Evolutionary conservation across 495 filamentous ascomycete genomes (phyloP).

Genomic region (Xylaria curta): DNA sequence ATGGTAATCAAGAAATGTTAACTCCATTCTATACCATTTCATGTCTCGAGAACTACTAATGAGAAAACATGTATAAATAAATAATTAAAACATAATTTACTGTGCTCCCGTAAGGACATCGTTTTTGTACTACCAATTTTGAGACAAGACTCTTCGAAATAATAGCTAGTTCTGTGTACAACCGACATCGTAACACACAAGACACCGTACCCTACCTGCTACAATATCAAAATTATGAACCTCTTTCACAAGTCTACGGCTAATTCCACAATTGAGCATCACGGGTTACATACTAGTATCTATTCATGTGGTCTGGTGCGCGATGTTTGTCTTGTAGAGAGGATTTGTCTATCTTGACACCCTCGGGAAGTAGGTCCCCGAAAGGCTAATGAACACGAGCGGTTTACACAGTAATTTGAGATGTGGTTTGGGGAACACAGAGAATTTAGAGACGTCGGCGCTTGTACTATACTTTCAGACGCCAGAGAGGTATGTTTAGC

Average conservation of each 20-base stretch:
- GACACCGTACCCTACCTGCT: neutral
- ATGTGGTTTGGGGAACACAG: neutral
- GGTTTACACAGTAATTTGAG: neutral
- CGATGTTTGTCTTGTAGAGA: neutral
- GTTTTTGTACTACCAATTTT: neutral
- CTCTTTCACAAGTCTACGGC: neutral
- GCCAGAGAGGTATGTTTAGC: conserved; percentile 20
- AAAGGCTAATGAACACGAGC: conserved; percentile 6
- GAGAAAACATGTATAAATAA: neutral
- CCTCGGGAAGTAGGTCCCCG: neutral
- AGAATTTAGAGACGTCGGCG: neutral
- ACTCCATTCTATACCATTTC: neutral
- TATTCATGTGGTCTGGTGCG: neutral
- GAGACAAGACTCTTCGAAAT: neutral
- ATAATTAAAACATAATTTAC: neutral
- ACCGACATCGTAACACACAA: neutral
- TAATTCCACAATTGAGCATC: neutral
- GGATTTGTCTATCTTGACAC: neutral
- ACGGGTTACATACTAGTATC: neutral
- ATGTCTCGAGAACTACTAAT: neutral
- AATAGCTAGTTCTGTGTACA: neutral
- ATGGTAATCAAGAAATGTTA: neutral
- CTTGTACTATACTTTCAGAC: conserved; percentile 15
- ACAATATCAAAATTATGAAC: neutral
- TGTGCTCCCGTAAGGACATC: neutral